phyloP scores from a whole-genome alignment of 2,329 filamentous ascomycete genomes.

The Rhynchosporium secalis region DNA sequence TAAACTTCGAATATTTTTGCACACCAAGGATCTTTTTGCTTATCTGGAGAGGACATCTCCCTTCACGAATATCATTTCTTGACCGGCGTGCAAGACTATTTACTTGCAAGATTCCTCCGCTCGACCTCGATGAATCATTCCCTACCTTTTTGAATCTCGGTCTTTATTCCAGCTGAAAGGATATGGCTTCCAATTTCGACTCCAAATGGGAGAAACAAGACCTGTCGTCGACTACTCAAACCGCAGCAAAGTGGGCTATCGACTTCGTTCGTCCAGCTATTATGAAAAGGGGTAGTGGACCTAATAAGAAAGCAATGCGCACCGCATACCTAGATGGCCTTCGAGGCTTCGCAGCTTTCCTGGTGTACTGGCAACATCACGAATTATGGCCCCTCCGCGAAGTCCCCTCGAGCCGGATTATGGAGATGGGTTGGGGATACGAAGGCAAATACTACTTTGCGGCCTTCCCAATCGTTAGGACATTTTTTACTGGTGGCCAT shows the following conservation, averaged over 20 bases:
- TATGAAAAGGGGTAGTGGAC: slow-evolving; percentile 10
- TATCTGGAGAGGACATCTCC: slow-evolving; percentile 2
- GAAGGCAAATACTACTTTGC: slow-evolving; percentile 40
- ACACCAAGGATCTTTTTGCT: not conserved
- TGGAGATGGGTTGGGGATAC: slow-evolving; percentile 38
- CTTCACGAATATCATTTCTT: not conserved
- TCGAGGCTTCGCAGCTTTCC: slow-evolving; percentile 49
- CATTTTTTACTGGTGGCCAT: slow-evolving; percentile 61
- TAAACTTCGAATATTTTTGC: not conserved
- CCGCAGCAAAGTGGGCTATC: slow-evolving; percentile 16
- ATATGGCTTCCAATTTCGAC: slow-evolving; percentile 14
- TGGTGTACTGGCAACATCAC: slow-evolving; percentile 50
- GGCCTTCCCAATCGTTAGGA: slow-evolving; percentile 57
- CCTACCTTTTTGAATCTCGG: not conserved
- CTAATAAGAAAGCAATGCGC: slow-evolving; percentile 18
- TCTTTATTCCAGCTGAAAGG: not conserved
- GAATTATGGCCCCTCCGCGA: slow-evolving; percentile 39
- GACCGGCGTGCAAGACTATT: not conserved
- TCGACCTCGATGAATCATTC: not conserved
- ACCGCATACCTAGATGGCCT: slow-evolving; percentile 51
- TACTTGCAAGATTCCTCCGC: not conserved
- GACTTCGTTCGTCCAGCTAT: slow-evolving; percentile 21
- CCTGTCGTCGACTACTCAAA: not conserved
- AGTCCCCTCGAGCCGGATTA: slow-evolving; percentile 19
- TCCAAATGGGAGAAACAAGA: slow-evolving; percentile 5